Evolutionary conservation across 148 eudicot species (phyloP).

Genomic region (Nyssa sinensis): DNA sequence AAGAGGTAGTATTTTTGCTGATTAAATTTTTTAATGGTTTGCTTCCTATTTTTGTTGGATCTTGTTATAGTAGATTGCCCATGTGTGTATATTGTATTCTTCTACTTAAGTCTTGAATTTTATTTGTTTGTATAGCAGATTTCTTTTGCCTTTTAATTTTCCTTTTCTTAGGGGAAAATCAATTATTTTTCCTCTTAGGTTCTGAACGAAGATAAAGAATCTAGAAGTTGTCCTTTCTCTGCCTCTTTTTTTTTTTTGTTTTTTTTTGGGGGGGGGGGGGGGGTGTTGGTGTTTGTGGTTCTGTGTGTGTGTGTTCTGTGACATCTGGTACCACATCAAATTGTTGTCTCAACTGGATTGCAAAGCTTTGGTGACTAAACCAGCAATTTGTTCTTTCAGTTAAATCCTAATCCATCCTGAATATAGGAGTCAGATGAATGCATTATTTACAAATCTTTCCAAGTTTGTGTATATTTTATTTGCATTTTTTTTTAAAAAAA

Average conservation of each 20-base stretch:
- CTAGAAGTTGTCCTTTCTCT: too few relatives aligned
- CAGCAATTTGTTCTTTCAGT: background rate
- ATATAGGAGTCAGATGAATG: background rate
- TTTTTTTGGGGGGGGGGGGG: too few relatives aligned
- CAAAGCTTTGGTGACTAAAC: background rate
- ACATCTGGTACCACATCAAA: background rate
- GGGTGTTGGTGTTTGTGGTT: too few relatives aligned
- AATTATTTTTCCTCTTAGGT: background rate
- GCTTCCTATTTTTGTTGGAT: background rate
- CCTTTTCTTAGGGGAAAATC: background rate
- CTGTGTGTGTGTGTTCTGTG: too few relatives aligned
- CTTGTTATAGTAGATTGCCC: background rate
- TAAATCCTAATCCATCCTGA: background rate
- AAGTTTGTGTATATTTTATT: background rate
- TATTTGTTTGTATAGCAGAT: background rate
- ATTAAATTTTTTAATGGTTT: background rate
- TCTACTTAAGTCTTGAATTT: background rate
- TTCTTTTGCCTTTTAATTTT: background rate
- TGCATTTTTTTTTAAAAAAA: background rate
- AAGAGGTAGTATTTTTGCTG: constrained; percentile 45
- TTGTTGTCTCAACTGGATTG: background rate
- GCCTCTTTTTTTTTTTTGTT: too few relatives aligned
- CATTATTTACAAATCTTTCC: background rate
- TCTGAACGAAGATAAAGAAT: background rate
- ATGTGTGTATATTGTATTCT: background rate